Evolutionary conservation across 2,329 filamentous ascomycete genomes (phyloP).

Genomic region (Ophiostoma piceae): DNA sequence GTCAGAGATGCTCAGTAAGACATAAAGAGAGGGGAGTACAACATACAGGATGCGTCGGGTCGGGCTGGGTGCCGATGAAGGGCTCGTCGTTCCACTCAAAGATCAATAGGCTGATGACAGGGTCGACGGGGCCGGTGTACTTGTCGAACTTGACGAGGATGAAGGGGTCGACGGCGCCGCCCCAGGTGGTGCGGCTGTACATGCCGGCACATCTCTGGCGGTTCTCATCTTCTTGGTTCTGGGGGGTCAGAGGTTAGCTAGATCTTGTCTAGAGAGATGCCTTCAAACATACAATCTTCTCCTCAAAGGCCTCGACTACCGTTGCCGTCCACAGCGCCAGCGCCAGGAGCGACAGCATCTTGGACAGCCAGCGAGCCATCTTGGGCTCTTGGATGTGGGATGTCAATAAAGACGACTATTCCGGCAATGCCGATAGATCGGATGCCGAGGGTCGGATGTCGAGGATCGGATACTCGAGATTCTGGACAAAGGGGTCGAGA

Average conservation of each 20-base stretch:
- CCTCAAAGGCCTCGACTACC: slow-evolving; percentile 46
- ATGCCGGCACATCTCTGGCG: slow-evolving; percentile 84
- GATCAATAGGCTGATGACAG: slow-evolving; percentile 75
- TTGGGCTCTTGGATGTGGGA: slow-evolving; percentile 26
- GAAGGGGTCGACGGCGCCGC: slow-evolving; percentile 80
- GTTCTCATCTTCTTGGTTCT: slow-evolving; percentile 73
- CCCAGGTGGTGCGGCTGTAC: slow-evolving; percentile 88
- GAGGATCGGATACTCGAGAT: background rate
- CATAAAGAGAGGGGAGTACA: background rate
- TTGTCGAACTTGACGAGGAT: slow-evolving; percentile 74
- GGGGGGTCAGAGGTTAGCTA: slow-evolving; percentile 11
- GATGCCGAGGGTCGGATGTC: background rate
- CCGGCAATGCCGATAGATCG: background rate
- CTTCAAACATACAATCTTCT: slow-evolving; percentile 46
- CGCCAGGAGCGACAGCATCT: slow-evolving; percentile 45
- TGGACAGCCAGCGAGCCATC: slow-evolving; percentile 53
- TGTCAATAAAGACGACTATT: no score
- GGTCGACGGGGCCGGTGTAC: slow-evolving; percentile 59
- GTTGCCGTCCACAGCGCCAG: slow-evolving; percentile 50
- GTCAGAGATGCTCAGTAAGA: background rate
- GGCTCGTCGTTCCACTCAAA: slow-evolving; percentile 90
- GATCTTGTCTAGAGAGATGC: background rate
- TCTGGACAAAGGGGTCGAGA: slow-evolving; percentile 2
- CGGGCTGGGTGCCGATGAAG: slow-evolving; percentile 65
- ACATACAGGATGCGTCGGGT: slow-evolving; percentile 37